Evolutionary conservation across 805 yeast genomes (phyloP), one percentile per base, ranked within the genome.

Genomic region (Starmerella cellae): DNA sequence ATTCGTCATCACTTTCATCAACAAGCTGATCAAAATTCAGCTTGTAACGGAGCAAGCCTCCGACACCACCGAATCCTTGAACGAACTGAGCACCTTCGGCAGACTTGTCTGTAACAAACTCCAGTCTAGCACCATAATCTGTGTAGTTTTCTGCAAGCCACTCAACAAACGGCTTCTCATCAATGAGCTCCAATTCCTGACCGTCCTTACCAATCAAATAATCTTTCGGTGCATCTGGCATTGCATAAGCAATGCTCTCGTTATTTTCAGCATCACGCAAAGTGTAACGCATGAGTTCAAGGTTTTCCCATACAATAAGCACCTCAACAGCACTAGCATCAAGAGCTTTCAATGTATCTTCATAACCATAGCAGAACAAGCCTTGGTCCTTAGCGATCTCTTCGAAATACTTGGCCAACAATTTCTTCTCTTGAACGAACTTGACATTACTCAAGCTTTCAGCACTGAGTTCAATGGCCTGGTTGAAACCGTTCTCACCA

Each of bases 401-500:
- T 63, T 91, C 98, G 61, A 91, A 91, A 70, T 88, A 91, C 55
- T 70, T 73, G 48, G 82, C 81, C 60, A 91, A 78, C 56, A 91
- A 74, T 69, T 88, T 88, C 82, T 91, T 91, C 64, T 91, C 99
- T 69, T 91, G 98, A 48, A 91, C 88, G 61, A 91, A 91, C 65
- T 91, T 91, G 54, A 91, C 99, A 62, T 88, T 91, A 38, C 96
- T 81, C 59, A 91, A 73, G 22, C 98, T 82, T 70, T 91, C 99
- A 24, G 96, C 95, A 26, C 96, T 82, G 54, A 91, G 72, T 66
- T 91, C 98, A 57, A 91, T 93, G 35, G 99, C 99, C 70, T 91
- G 99, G 69, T 91, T 91, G 71, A 91, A 91, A 37, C 99, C 99
- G 62, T 91, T 91, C 67, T 91, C 98, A 61, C 99, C 98, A 65